phyloP scores from a whole-genome alignment of 2,329 filamentous ascomycete species.

The Cercospora sp. region DNA sequence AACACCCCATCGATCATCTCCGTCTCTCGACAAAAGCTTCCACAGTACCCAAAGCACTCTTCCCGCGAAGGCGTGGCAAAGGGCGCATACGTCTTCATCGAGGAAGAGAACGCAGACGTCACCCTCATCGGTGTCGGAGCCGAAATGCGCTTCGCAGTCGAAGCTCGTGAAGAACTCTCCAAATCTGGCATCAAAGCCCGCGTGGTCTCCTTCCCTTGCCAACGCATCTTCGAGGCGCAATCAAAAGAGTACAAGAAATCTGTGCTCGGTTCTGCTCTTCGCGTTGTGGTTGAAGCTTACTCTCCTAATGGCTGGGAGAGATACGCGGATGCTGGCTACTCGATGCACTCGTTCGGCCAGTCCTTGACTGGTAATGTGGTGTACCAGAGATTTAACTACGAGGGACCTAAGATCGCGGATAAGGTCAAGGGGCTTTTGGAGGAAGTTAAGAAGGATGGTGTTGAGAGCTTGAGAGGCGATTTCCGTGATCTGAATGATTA shows the following conservation, averaged over 20 bases:
- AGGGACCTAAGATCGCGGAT: constrained; percentile 47
- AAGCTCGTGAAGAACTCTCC: constrained; percentile 41
- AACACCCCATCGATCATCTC: constrained; percentile 48
- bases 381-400: constrained; percentile 59
- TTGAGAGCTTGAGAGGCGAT: constrained; percentile 36
- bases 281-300: constrained; percentile 62
- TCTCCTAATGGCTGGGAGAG: constrained; percentile 60
- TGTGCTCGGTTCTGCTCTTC: constrained; percentile 43
- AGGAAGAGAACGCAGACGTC: constrained; percentile 43
- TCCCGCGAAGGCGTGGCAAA: constrained; percentile 42
- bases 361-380: constrained; percentile 56
- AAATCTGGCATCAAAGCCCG: constrained; percentile 46
- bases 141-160: constrained; percentile 51
- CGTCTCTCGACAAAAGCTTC: constrained; percentile 45
- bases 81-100: constrained; percentile 46
- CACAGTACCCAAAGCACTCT: constrained; percentile 42
- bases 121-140: constrained; percentile 55
- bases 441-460: constrained; percentile 40
- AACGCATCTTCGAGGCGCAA: constrained; percentile 53
- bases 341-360: constrained; percentile 58
- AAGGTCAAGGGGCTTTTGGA: constrained; percentile 44
- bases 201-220: constrained; percentile 54
- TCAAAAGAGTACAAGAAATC: constrained; percentile 48
- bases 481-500: constrained; percentile 39
- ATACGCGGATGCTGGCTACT: constrained; percentile 59